These are phyloP conservation scores for Erodium moschatum DNA, from an alignment of 441 rosid genomes.

Conservation along the genomic window DNA sequence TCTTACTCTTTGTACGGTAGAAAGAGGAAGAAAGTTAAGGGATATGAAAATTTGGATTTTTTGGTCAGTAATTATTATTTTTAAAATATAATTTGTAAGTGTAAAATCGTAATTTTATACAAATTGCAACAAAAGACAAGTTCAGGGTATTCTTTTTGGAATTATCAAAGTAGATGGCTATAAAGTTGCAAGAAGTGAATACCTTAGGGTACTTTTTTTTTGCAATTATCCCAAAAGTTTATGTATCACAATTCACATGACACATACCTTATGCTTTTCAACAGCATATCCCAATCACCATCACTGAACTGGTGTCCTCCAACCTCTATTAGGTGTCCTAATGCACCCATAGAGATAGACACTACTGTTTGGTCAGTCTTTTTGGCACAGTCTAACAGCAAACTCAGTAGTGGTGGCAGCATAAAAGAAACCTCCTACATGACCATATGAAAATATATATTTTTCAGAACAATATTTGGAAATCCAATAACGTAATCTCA, in stretches of 20 bases:
- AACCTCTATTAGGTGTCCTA: constrained; percentile 96
- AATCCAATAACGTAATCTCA: background rate
- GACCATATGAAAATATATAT: background rate
- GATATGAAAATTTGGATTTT: too few species aligned
- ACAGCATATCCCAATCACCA: constrained; percentile 88
- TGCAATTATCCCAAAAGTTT: constrained; percentile 5
- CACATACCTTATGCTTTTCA: constrained; percentile 91
- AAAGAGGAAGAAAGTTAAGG: too few species aligned
- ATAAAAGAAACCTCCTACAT: constrained; percentile 97
- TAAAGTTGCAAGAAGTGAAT: too few species aligned
- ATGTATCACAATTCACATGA: constrained; percentile 2
- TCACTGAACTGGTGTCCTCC: constrained; percentile 98
- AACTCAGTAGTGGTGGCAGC: constrained; percentile 94
- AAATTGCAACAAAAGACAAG: too few species aligned
- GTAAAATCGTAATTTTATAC: too few species aligned
- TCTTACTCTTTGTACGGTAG: too few species aligned
- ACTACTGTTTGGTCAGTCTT: constrained; percentile 95
- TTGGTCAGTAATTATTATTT: too few species aligned
- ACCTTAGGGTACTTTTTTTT: background rate
- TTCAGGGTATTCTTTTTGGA: too few species aligned
- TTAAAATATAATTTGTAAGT: too few species aligned
- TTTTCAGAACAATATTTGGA: constrained; percentile 4
- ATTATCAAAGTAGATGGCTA: too few species aligned
- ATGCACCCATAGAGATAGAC: constrained; percentile 91
- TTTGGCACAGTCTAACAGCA: constrained; percentile 97